Percentiles rank a stretch among this genome's conserved stretches.
phyloP scores from a whole-genome alignment of 2,329 filamentous ascomycete species.

The Magnaporthiopsis poae region DNA sequence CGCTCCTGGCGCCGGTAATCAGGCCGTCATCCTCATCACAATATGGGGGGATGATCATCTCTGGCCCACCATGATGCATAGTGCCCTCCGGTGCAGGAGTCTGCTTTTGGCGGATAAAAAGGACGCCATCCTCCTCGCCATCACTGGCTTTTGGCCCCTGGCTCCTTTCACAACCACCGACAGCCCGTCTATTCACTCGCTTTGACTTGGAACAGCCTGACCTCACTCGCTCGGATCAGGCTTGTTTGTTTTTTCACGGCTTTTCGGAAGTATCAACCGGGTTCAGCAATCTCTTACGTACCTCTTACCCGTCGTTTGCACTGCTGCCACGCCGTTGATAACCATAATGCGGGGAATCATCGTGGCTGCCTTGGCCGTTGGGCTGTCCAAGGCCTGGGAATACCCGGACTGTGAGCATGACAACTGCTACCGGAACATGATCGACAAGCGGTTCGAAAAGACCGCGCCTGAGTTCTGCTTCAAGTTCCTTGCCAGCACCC shows the following conservation, averaged over 20 bases:
- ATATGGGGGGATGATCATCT: background rate
- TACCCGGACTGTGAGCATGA: slow-evolving; percentile 3
- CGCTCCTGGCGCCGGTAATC: background rate
- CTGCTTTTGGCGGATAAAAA: background rate
- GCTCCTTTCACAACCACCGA: background rate
- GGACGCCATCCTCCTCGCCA: background rate
- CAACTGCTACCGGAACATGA: slow-evolving; percentile 10
- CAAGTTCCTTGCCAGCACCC: slow-evolving; percentile 5
- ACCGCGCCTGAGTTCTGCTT: slow-evolving; percentile 3
- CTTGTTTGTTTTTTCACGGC: background rate
- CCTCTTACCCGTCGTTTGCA: background rate
- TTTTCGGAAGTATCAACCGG: background rate
- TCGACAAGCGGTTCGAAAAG: background rate
- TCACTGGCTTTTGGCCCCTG: background rate
- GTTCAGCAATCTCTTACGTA: no score
- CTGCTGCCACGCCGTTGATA: background rate
- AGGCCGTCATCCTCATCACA: background rate
- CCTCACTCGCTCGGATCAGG: background rate
- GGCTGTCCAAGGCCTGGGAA: background rate
- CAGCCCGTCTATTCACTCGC: background rate
- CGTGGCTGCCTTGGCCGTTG: background rate
- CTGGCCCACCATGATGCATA: background rate
- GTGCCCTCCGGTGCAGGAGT: background rate
- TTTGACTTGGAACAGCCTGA: background rate
- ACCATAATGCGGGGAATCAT: background rate